phyloP scores from a whole-genome alignment of 2,329 filamentous ascomycete species.

The Epichloe scottii region DNA sequence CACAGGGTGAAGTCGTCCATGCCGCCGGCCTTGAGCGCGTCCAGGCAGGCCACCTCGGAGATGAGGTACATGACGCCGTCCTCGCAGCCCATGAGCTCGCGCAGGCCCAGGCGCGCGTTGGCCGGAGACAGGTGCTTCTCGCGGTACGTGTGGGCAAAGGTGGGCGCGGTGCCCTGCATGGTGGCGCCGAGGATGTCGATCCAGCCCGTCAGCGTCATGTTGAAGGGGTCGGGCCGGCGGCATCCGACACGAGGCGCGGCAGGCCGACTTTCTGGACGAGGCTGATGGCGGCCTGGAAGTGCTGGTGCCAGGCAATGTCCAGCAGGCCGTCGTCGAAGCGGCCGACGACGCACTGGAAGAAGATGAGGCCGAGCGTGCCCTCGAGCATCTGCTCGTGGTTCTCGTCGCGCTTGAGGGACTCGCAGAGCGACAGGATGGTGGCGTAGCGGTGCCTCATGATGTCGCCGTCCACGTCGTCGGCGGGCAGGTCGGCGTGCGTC shows the following conservation, averaged over 20 bases:
- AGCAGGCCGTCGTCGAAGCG: constrained; percentile 72
- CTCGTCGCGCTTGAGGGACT: constrained; percentile 66
- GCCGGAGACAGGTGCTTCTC: constrained; percentile 70
- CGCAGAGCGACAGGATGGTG: constrained; percentile 75
- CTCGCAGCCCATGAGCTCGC: constrained; percentile 94
- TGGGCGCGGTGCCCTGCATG: constrained; percentile 75
- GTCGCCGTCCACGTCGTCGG: constrained; percentile 71
- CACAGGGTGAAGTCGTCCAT: constrained; percentile 81
- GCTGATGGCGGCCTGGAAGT: constrained; percentile 83
- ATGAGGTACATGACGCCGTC: constrained; percentile 97
- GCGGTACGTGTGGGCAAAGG: constrained; percentile 89
- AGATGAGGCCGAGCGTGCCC: constrained; percentile 86
- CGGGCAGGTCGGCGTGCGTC: constrained; percentile 47
- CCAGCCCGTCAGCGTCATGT: constrained; percentile 90
- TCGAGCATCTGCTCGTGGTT: constrained; percentile 83
- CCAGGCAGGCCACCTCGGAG: constrained; percentile 91
- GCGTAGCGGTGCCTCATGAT: constrained; percentile 87
- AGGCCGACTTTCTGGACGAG: constrained; percentile 79
- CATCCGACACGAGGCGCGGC: constrained; percentile 51
- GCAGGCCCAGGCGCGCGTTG: constrained; percentile 56
- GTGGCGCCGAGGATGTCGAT: constrained; percentile 94
- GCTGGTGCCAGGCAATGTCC: constrained; percentile 93
- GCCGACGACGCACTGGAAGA: constrained; percentile 89
- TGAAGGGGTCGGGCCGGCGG: constrained; percentile 57
- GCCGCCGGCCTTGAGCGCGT: constrained; percentile 70